A percentile compares a stretch with the other conserved stretches of the same genome.
phyloP scores from a whole-genome alignment of 1,284 basidiomycete genomes.

The Uromyces viciae-fabae region DNA sequence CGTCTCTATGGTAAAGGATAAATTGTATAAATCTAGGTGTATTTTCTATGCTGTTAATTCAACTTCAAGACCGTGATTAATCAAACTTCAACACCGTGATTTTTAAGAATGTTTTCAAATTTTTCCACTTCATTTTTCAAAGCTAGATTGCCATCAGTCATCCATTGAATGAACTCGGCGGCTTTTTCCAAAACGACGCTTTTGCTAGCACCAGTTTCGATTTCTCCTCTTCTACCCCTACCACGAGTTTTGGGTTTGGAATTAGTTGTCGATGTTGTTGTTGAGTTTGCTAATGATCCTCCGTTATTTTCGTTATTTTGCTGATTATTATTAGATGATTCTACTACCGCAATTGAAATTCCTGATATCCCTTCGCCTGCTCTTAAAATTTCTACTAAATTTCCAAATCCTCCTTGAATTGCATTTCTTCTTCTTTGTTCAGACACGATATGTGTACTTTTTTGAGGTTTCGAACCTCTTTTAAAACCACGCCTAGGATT shows the following conservation, averaged over 20 bases:
- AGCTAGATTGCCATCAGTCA: constrained; percentile 57
- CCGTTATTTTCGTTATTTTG: too few species aligned
- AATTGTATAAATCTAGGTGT: too few species aligned
- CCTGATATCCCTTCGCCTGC: constrained; percentile 23
- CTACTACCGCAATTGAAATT: constrained; percentile 9
- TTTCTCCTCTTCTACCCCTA: constrained; percentile 32
- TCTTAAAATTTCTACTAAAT: constrained; percentile 30
- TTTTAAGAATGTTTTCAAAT: constrained; percentile 6
- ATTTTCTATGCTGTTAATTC: too few species aligned
- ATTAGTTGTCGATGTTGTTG: background rate
- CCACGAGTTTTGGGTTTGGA: constrained; percentile 26
- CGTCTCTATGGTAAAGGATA: too few species aligned
- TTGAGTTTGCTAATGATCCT: too few species aligned
- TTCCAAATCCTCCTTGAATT: constrained; percentile 37
- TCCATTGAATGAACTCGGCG: constrained; percentile 70
- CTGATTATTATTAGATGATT: background rate
- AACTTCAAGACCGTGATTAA: too few species aligned
- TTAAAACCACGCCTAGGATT: background rate
- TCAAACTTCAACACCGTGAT: constrained; percentile 22
- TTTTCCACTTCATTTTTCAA: constrained; percentile 24
- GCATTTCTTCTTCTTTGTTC: constrained; percentile 28
- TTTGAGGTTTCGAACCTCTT: background rate
- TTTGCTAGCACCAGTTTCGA: constrained; percentile 58
- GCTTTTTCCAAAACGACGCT: constrained; percentile 74
- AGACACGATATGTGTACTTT: constrained; percentile 30